Base-by-base conservation (phyloP, 768 basidiomycete genomes). In the Boletus rubropictus region DNA sequence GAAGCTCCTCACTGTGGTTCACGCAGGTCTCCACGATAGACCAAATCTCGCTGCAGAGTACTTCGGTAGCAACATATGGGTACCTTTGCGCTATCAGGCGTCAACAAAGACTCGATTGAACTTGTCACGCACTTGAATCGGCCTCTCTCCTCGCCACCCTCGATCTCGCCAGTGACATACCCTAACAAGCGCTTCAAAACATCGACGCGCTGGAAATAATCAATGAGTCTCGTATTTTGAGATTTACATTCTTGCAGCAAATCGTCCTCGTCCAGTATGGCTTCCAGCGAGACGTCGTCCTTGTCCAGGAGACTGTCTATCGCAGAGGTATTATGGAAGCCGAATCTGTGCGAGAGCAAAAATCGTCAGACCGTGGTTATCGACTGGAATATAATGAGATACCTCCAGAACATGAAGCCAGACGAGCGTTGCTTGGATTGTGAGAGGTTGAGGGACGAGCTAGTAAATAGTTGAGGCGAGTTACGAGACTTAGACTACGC, bases 21-120 rank as follows among this genome's bases (percentile, higher is more conserved):
- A 95, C 72, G 57, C 91, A 89, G 1, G 89, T 90, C 67, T 93
- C 91, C 39, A 92, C 83, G 59, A 97, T 89, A 18, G 86, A 88
- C 86, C 92, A 96, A 68, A 95, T 85, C 58, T 95, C 93, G 66
- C 89, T 88, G 69, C 92, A 94, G 28, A 98, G 78, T 20, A 97
- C 91, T 65, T 98, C 95, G 22, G 94, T 92, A 14, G 91, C 86
- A 18, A 93, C 81, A 59, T 89, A 86, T 2, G 94, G 91, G 66
- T 91, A 97, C 67, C 94, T 96, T 41, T 21, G 25, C 7, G 18
- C 15, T 27, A 27, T 53, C 28, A 59, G 45, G 42, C 34, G 35
- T 42, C 31, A 22, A 46, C 9, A 60, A 5, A 21, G 32, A 17
- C n/a, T 27, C 10, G 47, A 38, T 1, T 14, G 27, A 44, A 44